A percentile compares a stretch with the other conserved stretches of the same genome.
Conservation (phyloP, 805 yeast genomes). For the Vanderwaltozyma yarrowii region DNA sequence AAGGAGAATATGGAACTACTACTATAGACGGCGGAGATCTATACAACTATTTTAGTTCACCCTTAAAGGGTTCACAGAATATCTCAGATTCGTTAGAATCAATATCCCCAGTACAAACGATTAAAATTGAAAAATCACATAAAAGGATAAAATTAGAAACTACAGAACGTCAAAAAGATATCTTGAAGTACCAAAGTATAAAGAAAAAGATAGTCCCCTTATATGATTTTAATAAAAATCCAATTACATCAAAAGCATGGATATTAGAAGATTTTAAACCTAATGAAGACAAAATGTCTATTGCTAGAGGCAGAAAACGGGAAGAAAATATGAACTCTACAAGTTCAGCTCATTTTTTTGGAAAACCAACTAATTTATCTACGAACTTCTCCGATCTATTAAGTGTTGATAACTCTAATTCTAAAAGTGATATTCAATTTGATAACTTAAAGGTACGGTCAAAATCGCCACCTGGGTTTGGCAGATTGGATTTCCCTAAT, state of each 20-base stretch:
- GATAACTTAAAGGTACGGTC: conserved; percentile 29
- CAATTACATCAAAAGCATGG: conserved; percentile 24
- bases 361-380: conserved; percentile 7
- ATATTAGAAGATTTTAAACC: conserved; percentile 27
- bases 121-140: not conserved
- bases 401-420: not conserved
- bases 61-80: conserved; percentile 2
- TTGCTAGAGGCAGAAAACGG: conserved; percentile 2
- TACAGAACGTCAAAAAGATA: not conserved
- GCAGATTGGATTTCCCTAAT: conserved; percentile 47
- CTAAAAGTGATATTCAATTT: conserved; percentile 17
- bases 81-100: not conserved
- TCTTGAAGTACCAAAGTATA: not conserved
- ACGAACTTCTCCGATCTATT: not conserved
- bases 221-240: conserved; percentile 17
- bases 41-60: conserved; percentile 1
- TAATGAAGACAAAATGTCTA: conserved; percentile 10
- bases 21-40: not conserved
- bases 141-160: not conserved
- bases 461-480: conserved; percentile 49
- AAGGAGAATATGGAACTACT: not conserved
- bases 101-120: not conserved
- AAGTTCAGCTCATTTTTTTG: conserved; percentile 14
- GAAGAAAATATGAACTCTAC: conserved; percentile 6
- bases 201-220: too few species aligned